Percentiles rank a stretch among this genome's conserved stretches.
These are phyloP conservation scores for grape (Vitis vinifera) DNA, from an alignment of 164 flowering plant species.

Conservation along the genomic window ASM3070453v1 NC_081817.1:1375001-1375500, in stretches of 20 bases:
- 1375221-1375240: not conserved
- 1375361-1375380: constrained; percentile 25
- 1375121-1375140: too few species aligned
- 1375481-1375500: constrained; percentile 86
- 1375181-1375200: too few species aligned
- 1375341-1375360: constrained; percentile 36
- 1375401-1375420: constrained; percentile 84
- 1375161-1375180: not conserved
- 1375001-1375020: too few species aligned
- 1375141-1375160: too few species aligned
- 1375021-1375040: too few species aligned
- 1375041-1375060: too few species aligned
- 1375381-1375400: constrained; percentile 78
- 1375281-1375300: constrained; percentile 67
- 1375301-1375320: constrained; percentile 57
- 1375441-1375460: constrained; percentile 76
- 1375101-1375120: too few species aligned
- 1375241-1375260: not conserved
- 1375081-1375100: not conserved
- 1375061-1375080: not conserved
- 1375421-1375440: constrained; percentile 89
- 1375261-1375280: constrained; percentile 62
- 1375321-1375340: constrained; percentile 93
- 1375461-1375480: constrained; percentile 82
- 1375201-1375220: too few species aligned